These are phyloP conservation scores for Trypanosoma cruzi DNA, from an alignment of 208 protist genomes.

Conservation along the genomic window DNA sequence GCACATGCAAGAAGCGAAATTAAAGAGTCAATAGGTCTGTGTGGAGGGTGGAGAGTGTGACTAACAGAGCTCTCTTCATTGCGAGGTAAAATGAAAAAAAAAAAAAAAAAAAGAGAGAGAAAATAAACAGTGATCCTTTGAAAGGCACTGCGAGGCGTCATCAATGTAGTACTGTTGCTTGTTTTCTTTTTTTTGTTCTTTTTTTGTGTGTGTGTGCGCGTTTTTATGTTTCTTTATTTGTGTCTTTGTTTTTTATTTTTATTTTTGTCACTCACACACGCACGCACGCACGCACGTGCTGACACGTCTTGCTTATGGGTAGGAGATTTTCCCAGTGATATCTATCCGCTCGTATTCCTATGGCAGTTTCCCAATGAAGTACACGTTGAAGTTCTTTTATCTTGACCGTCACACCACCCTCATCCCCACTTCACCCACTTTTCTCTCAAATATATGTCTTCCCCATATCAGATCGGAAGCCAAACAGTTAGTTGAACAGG, in stretches of 20 bases:
- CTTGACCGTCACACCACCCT: background rate
- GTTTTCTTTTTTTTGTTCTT: no score
- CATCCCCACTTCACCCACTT: background rate
- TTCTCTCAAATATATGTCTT: background rate
- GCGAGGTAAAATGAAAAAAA: no score
- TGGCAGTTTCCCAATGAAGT: background rate
- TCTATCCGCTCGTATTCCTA: background rate
- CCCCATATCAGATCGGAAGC: background rate
- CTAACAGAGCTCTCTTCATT: no score
- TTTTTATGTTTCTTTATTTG: slow-evolving; percentile 2
- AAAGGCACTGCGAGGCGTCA: no score
- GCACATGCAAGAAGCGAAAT: no score
- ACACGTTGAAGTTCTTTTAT: background rate
- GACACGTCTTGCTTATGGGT: background rate
- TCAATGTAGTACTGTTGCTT: no score
- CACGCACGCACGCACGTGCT: background rate
- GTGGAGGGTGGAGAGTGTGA: no score
- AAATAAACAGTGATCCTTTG: no score
- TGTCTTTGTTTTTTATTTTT: background rate
- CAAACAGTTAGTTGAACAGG: background rate
- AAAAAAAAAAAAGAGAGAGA: no score
- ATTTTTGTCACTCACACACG: background rate
- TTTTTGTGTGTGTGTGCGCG: no score
- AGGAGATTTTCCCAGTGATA: background rate
- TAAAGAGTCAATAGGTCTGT: no score